Base-by-base conservation (phyloP, 2,329 filamentous ascomycete genomes). In the Pyrenochaeta sp. region DNA sequence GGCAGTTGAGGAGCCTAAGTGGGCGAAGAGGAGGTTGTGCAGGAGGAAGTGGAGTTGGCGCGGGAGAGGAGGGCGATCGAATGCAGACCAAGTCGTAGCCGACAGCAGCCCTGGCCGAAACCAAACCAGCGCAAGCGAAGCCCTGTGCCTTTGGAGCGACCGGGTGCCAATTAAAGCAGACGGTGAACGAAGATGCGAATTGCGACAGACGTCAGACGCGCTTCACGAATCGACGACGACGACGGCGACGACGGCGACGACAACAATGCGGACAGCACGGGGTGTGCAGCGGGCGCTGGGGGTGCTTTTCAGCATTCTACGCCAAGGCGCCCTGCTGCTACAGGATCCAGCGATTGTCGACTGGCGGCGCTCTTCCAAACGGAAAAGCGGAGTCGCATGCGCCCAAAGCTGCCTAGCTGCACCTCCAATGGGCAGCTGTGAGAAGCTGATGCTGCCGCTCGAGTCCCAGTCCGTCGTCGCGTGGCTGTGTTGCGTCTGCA, bases 41-140 rank as follows among this genome's bases (percentile, higher is more conserved):
- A 68, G 54, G 56, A 56, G 54, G 58, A 44, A 59, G 65, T 62
- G 61, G 63, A 64, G 60, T 58, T 50, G 58, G 52, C 57, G 60
- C 48, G 52, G 57, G 52, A 46, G 39, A 46, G 22, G 51, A 49
- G 32, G 56, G 52, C 61, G 58, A 65, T 62, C 56, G 47, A 49
- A 61, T 34, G 42, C 15, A 42, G 39, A 40, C 28, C 44, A 44
- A 56, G 48, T 55, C 19, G 19, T 19, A 19, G 19, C 19, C 19
- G 19, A 19, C 19, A 19, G 19, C 19, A 19, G 19, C 19, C 19
- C 19, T 19, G 19, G 19, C 42, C 42, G 42, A 44, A 15, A 10
- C 32, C 9, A 36, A 36, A 5, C 13, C 42, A 27, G 8, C 22
- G 22, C 22, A 15, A 39, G 27, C 28, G 48, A 43, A 22, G 32